Evolutionary conservation across 1,139 yeast genomes (phyloP).

Genomic region (Zygosaccharomyces pseudobailii): DNA sequence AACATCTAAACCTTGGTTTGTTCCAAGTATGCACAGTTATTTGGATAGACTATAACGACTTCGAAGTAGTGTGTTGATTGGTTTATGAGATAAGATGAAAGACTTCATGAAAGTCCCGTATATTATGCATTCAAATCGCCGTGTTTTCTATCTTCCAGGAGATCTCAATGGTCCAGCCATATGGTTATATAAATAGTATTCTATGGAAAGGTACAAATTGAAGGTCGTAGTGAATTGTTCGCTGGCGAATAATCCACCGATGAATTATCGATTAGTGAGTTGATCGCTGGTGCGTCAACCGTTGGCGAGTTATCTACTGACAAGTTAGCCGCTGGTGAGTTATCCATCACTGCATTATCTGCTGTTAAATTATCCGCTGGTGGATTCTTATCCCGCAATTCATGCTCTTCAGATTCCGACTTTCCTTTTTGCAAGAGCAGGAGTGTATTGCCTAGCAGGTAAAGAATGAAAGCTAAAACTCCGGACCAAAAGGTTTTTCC

Average conservation of each 20-base stretch:
- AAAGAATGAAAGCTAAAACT: not conserved
- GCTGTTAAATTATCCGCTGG: not conserved
- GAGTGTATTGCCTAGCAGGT: not conserved
- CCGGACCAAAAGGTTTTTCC: not conserved
- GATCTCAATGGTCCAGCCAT: not conserved
- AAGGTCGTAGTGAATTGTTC: not conserved
- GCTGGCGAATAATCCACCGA: not conserved
- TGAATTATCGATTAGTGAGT: not conserved
- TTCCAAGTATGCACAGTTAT: not conserved
- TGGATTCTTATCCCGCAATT: not conserved
- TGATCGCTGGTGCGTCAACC: not conserved
- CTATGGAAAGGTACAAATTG: not conserved
- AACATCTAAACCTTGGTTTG: not conserved
- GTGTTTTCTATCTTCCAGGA: not conserved
- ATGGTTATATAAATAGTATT: not conserved
- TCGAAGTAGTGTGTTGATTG: not conserved
- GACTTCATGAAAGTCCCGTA: not conserved
- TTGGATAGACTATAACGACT: not conserved
- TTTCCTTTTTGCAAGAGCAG: not conserved
- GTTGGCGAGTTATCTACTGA: not conserved
- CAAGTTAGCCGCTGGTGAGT: not conserved
- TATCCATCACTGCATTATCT: not conserved
- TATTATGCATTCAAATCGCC: not conserved
- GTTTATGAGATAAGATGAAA: not conserved
- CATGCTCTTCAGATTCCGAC: not conserved